Percentiles rank a stretch among this genome's conserved stretches.
phyloP scores from a whole-genome alignment of 1,284 basidiomycete species.

The Hortiboletus rubellus region DNA sequence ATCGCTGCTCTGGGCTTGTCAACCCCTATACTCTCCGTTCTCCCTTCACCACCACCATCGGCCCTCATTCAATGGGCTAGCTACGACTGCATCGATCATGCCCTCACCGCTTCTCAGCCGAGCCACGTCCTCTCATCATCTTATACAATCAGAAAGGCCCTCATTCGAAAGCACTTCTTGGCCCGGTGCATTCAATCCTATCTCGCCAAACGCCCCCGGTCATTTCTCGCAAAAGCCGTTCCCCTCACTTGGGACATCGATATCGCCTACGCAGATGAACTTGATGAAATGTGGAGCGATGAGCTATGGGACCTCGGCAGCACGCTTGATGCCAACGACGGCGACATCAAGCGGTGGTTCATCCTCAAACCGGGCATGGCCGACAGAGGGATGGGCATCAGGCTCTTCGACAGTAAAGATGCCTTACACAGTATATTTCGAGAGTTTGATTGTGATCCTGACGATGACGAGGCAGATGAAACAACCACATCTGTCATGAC shows the following conservation, averaged over 20 bases:
- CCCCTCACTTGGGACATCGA: constrained; percentile 90
- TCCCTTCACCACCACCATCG: constrained; percentile 21
- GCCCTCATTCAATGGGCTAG: constrained; percentile 71
- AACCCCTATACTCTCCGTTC: constrained; percentile 29
- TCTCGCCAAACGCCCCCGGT: constrained; percentile 67
- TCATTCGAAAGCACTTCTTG: constrained; percentile 95
- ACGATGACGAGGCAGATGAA: constrained; percentile 36
- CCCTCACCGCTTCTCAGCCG: constrained; percentile 55
- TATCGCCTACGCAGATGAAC: constrained; percentile 89
- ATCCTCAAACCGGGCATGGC: constrained; percentile 98
- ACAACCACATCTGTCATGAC: constrained; percentile 64
- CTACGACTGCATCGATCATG: constrained; percentile 83
- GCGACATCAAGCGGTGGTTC: constrained; percentile 65
- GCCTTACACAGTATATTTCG: constrained; percentile 79
- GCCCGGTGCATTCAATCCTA: constrained; percentile 77
- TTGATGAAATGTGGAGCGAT: constrained; percentile 92
- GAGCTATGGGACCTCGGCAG: constrained; percentile 88
- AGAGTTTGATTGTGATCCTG: constrained; percentile 72
- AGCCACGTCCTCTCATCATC: constrained; percentile 70
- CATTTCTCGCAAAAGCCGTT: constrained; percentile 53
- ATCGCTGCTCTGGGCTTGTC: constrained; percentile 44
- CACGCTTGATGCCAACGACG: constrained; percentile 47
- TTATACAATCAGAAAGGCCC: constrained; percentile 88
- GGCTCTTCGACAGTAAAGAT: constrained; percentile 83
- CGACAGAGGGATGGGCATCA: constrained; percentile 93